A percentile compares a stretch with the other conserved stretches of the same genome.
phyloP scores from a whole-genome alignment of 345 rosid species.

The Capsella bursapastoris region DNA sequence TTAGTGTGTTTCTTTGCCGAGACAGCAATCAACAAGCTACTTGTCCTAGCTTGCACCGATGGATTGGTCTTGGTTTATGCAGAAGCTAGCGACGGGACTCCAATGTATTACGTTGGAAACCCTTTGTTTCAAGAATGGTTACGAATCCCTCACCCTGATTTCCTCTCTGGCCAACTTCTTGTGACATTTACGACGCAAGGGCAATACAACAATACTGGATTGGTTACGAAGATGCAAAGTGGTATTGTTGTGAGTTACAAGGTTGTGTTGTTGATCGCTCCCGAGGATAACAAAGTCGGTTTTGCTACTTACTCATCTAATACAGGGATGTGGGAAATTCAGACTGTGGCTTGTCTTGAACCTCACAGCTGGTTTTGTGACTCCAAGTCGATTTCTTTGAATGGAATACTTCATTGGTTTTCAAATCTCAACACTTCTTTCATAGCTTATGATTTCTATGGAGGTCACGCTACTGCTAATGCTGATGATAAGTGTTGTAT shows the following conservation, averaged over 20 bases:
- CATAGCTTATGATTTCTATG: conserved; percentile 33
- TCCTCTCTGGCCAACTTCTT: not conserved
- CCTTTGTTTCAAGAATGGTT: conserved; percentile 29
- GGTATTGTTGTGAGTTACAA: conserved; percentile 31
- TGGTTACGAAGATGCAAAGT: conserved; percentile 25
- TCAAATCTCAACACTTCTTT: not conserved
- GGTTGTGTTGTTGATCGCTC: conserved; percentile 19
- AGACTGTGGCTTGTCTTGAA: not conserved
- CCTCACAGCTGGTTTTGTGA: not conserved
- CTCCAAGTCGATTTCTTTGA: conserved; percentile 24
- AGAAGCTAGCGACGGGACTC: not conserved
- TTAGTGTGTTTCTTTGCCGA: not conserved
- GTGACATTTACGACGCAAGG: not conserved
- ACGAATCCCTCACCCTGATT: conserved; percentile 15
- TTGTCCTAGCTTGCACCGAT: conserved; percentile 18
- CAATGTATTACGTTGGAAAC: conserved; percentile 29
- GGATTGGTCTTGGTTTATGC: conserved; percentile 17
- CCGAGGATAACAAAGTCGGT: not conserved
- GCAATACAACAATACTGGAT: conserved; percentile 4
- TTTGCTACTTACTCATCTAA: conserved; percentile 28
- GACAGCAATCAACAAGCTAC: conserved; percentile 4
- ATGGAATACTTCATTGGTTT: conserved; percentile 29
- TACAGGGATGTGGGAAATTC: conserved; percentile 14
- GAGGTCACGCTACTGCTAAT: not conserved
- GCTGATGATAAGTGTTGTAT: not conserved